phyloP scores from a whole-genome alignment of 352 stramenopile genomes.

The Thraustochytrium sp. region DNA sequence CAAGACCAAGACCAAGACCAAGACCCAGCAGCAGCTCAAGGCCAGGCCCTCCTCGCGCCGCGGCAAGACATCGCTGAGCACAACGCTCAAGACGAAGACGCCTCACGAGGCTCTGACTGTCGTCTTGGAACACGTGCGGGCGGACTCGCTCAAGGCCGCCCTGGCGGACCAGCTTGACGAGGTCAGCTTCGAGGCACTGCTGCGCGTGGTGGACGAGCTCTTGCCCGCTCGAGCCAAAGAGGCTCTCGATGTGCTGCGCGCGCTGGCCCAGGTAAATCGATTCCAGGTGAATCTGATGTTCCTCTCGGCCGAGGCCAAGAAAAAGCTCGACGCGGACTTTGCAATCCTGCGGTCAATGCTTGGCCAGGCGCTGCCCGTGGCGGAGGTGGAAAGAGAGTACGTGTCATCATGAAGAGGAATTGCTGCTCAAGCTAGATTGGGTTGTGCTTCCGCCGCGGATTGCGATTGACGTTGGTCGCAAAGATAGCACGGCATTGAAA shows the following conservation, averaged over 20 bases:
- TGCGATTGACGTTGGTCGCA: too few relatives aligned
- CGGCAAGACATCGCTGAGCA: background rate
- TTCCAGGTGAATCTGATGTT: constrained; percentile 28
- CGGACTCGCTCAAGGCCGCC: background rate
- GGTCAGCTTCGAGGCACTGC: background rate
- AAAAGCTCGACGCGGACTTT: background rate
- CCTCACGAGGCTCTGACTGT: background rate
- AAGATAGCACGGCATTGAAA: background rate
- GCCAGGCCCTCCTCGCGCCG: too few relatives aligned
- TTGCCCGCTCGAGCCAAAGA: background rate
- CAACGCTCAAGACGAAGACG: background rate
- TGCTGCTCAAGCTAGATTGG: too few relatives aligned
- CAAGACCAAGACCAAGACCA: background rate
- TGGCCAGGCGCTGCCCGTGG: too few relatives aligned
- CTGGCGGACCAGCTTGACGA: constrained; percentile 27
- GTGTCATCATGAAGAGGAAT: background rate
- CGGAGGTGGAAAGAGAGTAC: too few relatives aligned
- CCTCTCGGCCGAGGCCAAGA: background rate
- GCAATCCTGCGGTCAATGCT: background rate
- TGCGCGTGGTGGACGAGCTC: background rate
- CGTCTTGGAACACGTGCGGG: background rate
- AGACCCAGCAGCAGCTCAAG: background rate
- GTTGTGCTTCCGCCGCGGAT: background rate
- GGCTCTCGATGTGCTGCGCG: background rate
- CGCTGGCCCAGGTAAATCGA: background rate